phyloP scores from a whole-genome alignment of 108 stramenopile genomes.

The Cyclotella choctawhatcheeana region DNA sequence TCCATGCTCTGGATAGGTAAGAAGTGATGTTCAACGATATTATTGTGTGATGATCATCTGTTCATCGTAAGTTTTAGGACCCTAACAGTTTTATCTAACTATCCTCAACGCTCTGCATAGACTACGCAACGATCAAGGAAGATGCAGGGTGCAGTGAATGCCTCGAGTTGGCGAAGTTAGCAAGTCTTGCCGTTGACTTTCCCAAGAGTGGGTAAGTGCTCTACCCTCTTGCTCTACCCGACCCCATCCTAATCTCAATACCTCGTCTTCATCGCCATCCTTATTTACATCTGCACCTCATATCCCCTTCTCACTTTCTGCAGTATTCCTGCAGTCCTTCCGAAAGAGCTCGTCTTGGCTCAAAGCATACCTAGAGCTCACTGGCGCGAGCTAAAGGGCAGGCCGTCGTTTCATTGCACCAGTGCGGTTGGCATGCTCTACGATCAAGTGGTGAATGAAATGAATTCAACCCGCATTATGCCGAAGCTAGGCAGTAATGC shows the following conservation, averaged over 20 bases:
- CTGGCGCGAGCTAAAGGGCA: not conserved
- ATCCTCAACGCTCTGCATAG: slow-evolving; percentile 6
- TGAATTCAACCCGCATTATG: not conserved
- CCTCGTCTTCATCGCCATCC: no score
- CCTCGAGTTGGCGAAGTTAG: slow-evolving; percentile 1
- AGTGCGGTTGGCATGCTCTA: slow-evolving; percentile 10
- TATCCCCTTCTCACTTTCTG: no score
- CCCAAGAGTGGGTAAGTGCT: slow-evolving; percentile 11
- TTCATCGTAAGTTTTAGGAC: no score
- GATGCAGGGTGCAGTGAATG: slow-evolving; percentile 6
- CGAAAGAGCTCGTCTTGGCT: not conserved
- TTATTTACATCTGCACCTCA: no score
- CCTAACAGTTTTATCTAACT: no score
- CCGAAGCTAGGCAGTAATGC: not conserved
- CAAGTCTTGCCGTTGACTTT: slow-evolving; percentile 3
- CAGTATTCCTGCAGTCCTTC: not conserved
- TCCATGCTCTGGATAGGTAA: slow-evolving; percentile 7
- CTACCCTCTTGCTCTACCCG: no score
- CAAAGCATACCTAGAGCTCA: not conserved
- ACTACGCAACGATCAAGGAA: not conserved
- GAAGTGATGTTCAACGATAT: no score
- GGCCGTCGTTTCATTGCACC: slow-evolving; percentile 10
- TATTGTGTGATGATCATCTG: no score
- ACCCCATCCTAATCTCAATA: no score
- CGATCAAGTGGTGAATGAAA: slow-evolving; percentile 6